phyloP scores from a whole-genome alignment of 1,284 basidiomycete genomes.

The Cutaneotrichosporon sp. region DNA sequence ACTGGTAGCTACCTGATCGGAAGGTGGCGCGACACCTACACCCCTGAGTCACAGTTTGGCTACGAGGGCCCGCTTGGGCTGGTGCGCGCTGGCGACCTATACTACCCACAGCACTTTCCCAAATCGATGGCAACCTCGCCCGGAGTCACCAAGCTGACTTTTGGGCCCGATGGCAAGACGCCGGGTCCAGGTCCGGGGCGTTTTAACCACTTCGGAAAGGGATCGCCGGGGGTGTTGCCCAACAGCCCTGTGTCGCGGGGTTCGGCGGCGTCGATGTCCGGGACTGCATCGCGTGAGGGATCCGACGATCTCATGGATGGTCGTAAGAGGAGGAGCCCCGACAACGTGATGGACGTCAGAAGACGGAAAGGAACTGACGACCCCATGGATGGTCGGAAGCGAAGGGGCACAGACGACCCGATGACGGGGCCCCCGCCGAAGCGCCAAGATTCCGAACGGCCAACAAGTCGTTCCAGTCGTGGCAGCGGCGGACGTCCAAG shows the following conservation, averaged over 20 bases:
- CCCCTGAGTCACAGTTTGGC: slow-evolving; percentile 32
- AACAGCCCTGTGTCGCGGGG: neutral
- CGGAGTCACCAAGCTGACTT: slow-evolving; percentile 3
- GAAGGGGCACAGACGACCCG: neutral
- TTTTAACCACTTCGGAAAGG: neutral
- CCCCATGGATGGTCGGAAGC: neutral
- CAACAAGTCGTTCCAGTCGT: neutral
- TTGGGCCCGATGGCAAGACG: neutral
- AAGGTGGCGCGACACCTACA: slow-evolving; percentile 47
- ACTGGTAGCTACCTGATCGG: slow-evolving; percentile 43
- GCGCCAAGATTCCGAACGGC: neutral
- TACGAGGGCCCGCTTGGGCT: slow-evolving; percentile 42
- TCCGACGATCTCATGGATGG: slow-evolving; percentile 5
- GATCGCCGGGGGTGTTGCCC: neutral
- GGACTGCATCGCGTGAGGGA: neutral
- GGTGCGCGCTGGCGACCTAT: slow-evolving; percentile 36
- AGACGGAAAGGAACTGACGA: neutral
- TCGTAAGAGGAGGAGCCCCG: neutral
- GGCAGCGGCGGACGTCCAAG: too few species aligned
- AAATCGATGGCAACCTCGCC: slow-evolving; percentile 18
- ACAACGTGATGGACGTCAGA: neutral
- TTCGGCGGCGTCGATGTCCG: neutral
- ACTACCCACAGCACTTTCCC: slow-evolving; percentile 37
- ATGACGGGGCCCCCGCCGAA: neutral
- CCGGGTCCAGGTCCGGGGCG: neutral